Conservation (phyloP, 1,284 basidiomycete species). For the Trichosporon asahii region DNA sequence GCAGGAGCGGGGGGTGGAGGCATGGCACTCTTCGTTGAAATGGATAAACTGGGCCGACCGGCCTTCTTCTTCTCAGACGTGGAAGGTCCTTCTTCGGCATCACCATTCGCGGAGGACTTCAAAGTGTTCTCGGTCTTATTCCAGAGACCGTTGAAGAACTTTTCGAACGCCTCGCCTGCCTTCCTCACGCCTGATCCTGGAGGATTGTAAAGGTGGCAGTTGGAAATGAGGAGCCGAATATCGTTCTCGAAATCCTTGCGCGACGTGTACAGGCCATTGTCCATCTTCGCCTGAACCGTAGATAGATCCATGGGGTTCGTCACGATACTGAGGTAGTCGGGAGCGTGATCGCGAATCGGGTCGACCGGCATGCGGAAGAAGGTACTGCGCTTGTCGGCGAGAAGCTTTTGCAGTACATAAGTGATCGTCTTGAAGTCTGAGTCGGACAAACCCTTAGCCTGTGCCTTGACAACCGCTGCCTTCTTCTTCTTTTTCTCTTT, state of each 20-base stretch:
- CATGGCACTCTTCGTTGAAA: slow-evolving; percentile 15
- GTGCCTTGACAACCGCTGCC: slow-evolving; percentile 64
- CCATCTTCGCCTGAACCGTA: slow-evolving; percentile 82
- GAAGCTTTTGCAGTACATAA: slow-evolving; percentile 75
- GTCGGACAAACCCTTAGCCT: slow-evolving; percentile 73
- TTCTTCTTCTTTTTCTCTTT: slow-evolving; percentile 48
- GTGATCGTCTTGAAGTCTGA: slow-evolving; percentile 77
- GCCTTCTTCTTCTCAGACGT: not conserved
- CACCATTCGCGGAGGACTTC: slow-evolving; percentile 24
- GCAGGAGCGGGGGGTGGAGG: slow-evolving; percentile 21
- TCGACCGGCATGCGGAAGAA: slow-evolving; percentile 84
- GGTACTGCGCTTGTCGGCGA: slow-evolving; percentile 32
- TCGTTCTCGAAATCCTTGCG: slow-evolving; percentile 81
- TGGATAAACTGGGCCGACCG: not conserved
- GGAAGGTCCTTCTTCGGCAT: not conserved
- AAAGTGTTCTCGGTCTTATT: slow-evolving; percentile 41
- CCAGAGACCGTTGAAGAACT: slow-evolving; percentile 64
- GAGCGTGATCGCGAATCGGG: slow-evolving; percentile 76
- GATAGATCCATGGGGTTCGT: slow-evolving; percentile 92
- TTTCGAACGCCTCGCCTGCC: slow-evolving; percentile 72
- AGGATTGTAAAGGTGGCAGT: slow-evolving; percentile 83
- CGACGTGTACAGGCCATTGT: slow-evolving; percentile 74
- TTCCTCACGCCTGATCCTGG: slow-evolving; percentile 70
- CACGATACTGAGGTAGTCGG: slow-evolving; percentile 85
- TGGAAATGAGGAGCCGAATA: slow-evolving; percentile 80